Percentiles rank a stretch among this genome's conserved stretches.
These are phyloP conservation scores for Calonectria fujianensis DNA, from an alignment of 2,329 filamentous ascomycete genomes.

Conservation along the genomic window DNA sequence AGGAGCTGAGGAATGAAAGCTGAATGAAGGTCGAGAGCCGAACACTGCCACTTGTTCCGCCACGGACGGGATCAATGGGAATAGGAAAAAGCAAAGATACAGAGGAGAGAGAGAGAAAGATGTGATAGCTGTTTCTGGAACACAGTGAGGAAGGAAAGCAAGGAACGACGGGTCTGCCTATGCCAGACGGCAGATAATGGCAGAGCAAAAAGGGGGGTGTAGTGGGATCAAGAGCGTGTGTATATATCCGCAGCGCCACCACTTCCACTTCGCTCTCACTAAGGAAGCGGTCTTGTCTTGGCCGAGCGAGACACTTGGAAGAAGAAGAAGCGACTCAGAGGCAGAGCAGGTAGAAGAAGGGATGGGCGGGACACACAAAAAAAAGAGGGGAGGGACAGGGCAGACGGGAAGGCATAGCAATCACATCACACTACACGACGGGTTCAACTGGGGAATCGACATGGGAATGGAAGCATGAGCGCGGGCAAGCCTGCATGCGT, in stretches of 20 bases:
- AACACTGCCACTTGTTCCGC: slow-evolving; percentile 29
- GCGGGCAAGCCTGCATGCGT: background rate
- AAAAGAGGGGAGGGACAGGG: slow-evolving; percentile 29
- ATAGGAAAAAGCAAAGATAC: background rate
- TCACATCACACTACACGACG: slow-evolving; percentile 14
- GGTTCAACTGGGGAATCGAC: slow-evolving; percentile 12
- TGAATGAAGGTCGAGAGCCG: slow-evolving; percentile 37
- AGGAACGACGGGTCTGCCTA: slow-evolving; percentile 4
- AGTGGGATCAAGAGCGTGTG: slow-evolving; percentile 10
- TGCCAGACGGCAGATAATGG: slow-evolving; percentile 19
- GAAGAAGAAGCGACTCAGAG: slow-evolving; percentile 25
- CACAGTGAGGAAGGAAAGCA: slow-evolving; percentile 16
- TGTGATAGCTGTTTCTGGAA: slow-evolving; percentile 26
- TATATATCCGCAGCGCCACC: slow-evolving; percentile 22
- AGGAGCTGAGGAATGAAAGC: slow-evolving; percentile 25
- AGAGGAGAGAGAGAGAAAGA: slow-evolving; percentile 15
- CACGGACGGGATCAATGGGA: slow-evolving; percentile 13
- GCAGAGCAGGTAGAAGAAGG: background rate
- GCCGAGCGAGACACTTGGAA: slow-evolving; percentile 21
- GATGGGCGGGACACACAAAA: background rate
- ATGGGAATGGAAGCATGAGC: slow-evolving; percentile 11
- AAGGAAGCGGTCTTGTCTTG: slow-evolving; percentile 15
- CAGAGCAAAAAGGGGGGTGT: slow-evolving; percentile 8
- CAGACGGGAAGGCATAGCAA: slow-evolving; percentile 20
- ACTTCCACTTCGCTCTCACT: slow-evolving; percentile 12